These are phyloP conservation scores for Chlamydomonas applanata DNA, from an alignment of 139 green algal genomes.

Conservation along the genomic window DNA sequence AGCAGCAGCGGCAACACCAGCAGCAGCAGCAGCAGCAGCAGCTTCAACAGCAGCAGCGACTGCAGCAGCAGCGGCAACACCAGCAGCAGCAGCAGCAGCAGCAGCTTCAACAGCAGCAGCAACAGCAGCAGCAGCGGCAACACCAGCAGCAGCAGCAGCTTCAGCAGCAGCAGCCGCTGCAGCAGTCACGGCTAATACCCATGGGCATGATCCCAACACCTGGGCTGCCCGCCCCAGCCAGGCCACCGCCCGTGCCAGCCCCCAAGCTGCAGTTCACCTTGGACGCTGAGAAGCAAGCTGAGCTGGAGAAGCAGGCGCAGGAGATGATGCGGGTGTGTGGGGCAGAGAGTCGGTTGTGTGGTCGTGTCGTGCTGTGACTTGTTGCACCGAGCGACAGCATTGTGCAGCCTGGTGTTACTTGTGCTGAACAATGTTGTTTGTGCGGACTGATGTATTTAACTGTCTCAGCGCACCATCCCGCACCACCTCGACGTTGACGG, in stretches of 20 bases:
- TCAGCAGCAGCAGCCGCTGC: constrained; percentile 13
- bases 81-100: constrained; percentile 8
- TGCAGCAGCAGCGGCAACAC: not conserved
- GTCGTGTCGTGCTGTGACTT: no score
- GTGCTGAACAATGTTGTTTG: no score
- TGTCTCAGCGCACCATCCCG: no score
- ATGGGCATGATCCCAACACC: not conserved
- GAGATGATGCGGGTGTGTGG: not conserved
- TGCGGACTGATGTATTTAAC: no score
- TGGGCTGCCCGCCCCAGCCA: not conserved
- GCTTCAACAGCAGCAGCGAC: not conserved
- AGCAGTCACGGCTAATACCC: constrained; percentile 5
- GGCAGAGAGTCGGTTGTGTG: not conserved
- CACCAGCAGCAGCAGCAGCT: not conserved
- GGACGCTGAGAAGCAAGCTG: not conserved
- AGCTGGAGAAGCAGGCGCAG: not conserved
- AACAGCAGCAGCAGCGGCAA: constrained; percentile 16
- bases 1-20: constrained; percentile 13
- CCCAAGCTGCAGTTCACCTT: not conserved
- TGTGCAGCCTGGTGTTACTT: no score
- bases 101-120: constrained; percentile 3
- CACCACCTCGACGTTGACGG: no score
- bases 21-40: not conserved
- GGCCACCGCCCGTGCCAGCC: not conserved
- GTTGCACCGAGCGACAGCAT: no score